Evolutionary conservation across 1,284 basidiomycete genomes (phyloP).

Genomic region (Microbotryum silenes-acaulis): DNA sequence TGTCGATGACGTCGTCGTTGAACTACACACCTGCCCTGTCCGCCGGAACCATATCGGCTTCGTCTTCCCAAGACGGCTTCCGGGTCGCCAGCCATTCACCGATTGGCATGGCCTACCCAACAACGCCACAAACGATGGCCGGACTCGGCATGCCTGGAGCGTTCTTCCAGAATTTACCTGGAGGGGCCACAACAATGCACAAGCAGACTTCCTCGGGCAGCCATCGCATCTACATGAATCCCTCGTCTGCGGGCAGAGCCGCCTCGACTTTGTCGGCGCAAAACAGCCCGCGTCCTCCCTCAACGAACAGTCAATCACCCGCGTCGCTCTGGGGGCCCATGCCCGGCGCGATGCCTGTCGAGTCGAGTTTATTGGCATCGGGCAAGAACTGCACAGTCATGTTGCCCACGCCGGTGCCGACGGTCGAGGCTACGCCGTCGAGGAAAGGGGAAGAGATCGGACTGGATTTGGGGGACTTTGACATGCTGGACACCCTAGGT

Average conservation of each 20-base stretch:
- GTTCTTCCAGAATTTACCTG: neutral
- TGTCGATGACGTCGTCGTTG: neutral
- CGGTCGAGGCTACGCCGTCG: constrained; percentile 4
- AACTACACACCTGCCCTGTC: constrained; percentile 15
- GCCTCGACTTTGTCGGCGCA: neutral
- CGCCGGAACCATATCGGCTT: constrained; percentile 7
- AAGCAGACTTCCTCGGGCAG: neutral
- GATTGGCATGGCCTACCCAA: neutral
- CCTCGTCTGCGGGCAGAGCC: neutral
- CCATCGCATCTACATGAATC: neutral
- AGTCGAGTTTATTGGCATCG: too few relatives aligned
- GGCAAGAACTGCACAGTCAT: neutral
- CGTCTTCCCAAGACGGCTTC: constrained; percentile 10
- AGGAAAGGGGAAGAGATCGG: constrained; percentile 33
- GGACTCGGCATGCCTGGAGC: neutral
- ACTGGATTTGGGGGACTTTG: constrained; percentile 33
- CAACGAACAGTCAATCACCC: too few relatives aligned
- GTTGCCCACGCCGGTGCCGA: neutral
- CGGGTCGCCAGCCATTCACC: neutral
- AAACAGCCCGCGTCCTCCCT: neutral
- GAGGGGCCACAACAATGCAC: neutral
- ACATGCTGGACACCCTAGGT: constrained; percentile 36
- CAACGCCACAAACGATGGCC: neutral
- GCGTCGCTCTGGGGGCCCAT: too few relatives aligned
- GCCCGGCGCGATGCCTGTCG: too few relatives aligned